These are phyloP conservation scores for Dichotomocladium elegans DNA, from an alignment of 371 early-diverging fungal species.

Conservation along the genomic window DNA sequence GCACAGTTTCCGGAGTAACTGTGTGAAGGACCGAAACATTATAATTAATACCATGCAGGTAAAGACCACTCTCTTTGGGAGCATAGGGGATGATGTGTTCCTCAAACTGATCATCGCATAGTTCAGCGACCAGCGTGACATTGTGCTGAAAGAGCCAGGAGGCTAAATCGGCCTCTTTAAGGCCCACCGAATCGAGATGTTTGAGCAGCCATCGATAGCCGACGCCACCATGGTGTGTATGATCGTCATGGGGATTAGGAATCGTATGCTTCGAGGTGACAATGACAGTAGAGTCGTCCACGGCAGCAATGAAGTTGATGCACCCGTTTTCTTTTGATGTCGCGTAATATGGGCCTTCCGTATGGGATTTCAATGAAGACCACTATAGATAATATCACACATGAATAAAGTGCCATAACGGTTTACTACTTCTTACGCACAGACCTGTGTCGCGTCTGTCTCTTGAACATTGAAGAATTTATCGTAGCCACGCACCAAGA, in stretches of 20 bases:
- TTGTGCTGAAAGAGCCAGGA: slow-evolving; percentile 66
- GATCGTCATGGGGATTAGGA: slow-evolving; percentile 32
- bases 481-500: slow-evolving; percentile 89
- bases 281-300: slow-evolving; percentile 58
- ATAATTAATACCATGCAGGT: slow-evolving; percentile 89
- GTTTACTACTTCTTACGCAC: neutral
- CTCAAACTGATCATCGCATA: slow-evolving; percentile 94
- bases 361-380: slow-evolving; percentile 54
- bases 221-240: slow-evolving; percentile 46
- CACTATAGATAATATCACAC: slow-evolving; percentile 37
- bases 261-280: slow-evolving; percentile 88
- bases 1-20: slow-evolving; percentile 59
- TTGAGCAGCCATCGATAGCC: slow-evolving; percentile 78
- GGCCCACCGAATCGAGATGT: slow-evolving; percentile 56
- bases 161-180: slow-evolving; percentile 65
- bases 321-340: slow-evolving; percentile 97
- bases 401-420: too few relatives aligned
- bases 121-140: slow-evolving; percentile 84
- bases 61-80: slow-evolving; percentile 74
- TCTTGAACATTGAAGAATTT: slow-evolving; percentile 90
- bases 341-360: slow-evolving; percentile 84
- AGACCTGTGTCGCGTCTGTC: slow-evolving; percentile 51
- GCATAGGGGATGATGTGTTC: slow-evolving; percentile 90
- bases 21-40: slow-evolving; percentile 74
- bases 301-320: slow-evolving; percentile 80